These are phyloP conservation scores for Ajuga chamaepitys DNA, from an alignment of 257 asterid species.

Conservation along the genomic window DNA sequence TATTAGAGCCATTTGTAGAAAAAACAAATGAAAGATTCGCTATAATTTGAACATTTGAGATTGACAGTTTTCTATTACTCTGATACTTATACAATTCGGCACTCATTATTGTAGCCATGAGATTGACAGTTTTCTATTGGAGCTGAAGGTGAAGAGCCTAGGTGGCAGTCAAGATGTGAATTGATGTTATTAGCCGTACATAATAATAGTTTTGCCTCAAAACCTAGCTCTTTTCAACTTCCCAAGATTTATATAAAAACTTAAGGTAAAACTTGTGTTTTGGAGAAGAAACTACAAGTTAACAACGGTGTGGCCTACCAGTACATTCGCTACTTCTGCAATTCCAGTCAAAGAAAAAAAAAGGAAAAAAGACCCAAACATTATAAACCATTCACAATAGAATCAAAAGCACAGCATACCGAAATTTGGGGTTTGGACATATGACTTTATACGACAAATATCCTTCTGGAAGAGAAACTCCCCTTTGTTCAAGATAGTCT, in stretches of 20 bases:
- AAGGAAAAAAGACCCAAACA: neutral
- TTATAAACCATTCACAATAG: neutral
- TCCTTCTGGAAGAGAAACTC: conserved; percentile 68
- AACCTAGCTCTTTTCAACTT: neutral
- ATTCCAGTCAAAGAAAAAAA: too few relatives aligned
- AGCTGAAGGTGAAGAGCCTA: neutral
- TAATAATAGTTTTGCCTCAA: neutral
- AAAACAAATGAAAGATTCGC: too few relatives aligned
- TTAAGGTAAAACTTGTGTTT: neutral
- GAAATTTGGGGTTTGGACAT: conserved; percentile 74
- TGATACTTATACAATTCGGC: neutral
- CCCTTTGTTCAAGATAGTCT: conserved; percentile 89
- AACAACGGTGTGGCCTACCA: neutral
- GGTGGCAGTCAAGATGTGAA: neutral
- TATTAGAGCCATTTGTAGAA: too few relatives aligned
- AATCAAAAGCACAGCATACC: conserved; percentile 35
- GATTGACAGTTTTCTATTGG: neutral
- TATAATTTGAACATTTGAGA: too few relatives aligned
- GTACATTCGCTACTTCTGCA: neutral
- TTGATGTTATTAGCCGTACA: neutral
- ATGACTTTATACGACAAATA: conserved; percentile 72
- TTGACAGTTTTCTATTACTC: too few relatives aligned
- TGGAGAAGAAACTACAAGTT: neutral
- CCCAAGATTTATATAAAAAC: neutral
- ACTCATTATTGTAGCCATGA: neutral